A percentile compares a stretch with the other conserved stretches of the same genome.
phyloP scores from a whole-genome alignment of 2,329 filamentous ascomycete genomes.

The Aspergillus pseudotamarii region DNA sequence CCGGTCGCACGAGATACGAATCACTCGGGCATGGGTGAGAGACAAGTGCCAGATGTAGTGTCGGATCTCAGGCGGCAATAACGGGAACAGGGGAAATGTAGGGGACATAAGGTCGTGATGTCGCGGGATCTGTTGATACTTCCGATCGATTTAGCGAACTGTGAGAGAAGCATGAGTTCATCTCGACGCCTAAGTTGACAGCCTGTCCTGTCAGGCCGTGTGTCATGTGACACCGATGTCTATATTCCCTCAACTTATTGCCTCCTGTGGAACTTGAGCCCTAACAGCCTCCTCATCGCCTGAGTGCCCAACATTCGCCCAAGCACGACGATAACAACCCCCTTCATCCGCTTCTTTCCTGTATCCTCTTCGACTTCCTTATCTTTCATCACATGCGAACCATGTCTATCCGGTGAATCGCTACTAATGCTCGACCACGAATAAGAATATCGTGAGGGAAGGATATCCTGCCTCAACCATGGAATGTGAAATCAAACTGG shows the following conservation, averaged over 20 bases:
- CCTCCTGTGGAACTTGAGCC: neutral
- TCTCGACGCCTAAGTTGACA: neutral
- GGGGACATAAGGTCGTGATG: neutral
- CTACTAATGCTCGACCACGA: too few relatives aligned
- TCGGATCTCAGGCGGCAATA: neutral
- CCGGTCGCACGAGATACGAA: neutral
- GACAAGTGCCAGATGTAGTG: neutral
- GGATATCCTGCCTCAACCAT: too few relatives aligned
- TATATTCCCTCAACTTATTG: too few relatives aligned
- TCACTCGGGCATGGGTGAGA: neutral
- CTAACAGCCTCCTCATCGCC: neutral
- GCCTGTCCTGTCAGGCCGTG: neutral
- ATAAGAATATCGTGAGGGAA: too few relatives aligned
- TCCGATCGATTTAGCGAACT: too few relatives aligned
- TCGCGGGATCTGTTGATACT: neutral
- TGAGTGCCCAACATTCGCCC: too few relatives aligned
- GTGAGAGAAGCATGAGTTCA: too few relatives aligned
- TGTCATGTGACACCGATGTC: neutral
- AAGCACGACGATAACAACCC: neutral
- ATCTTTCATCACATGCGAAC: too few relatives aligned
- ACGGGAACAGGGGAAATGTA: neutral
- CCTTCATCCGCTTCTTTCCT: neutral
- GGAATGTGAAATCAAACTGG: too few relatives aligned
- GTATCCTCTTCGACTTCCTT: too few relatives aligned
- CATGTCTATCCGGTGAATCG: too few relatives aligned